Percentiles rank a stretch among this genome's conserved stretches.
These are phyloP conservation scores for Pulveroboletus ravenelii DNA, from an alignment of 768 basidiomycete species.

Conservation along the genomic window DNA sequence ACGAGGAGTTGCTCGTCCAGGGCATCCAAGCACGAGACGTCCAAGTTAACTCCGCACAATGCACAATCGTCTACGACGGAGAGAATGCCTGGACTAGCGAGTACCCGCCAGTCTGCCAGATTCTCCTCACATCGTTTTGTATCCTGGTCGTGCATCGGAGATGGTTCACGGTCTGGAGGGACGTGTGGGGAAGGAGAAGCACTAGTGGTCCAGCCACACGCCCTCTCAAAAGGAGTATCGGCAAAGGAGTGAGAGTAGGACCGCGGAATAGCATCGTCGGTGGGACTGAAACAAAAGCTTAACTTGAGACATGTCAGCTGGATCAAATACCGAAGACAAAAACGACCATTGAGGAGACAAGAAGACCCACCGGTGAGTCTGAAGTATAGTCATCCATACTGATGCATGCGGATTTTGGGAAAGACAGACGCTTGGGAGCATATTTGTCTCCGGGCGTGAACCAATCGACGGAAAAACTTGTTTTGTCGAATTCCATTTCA, in stretches of 20 bases:
- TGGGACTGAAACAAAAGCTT: conserved; percentile 21
- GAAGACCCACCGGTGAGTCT: conserved; percentile 23
- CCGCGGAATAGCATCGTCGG: conserved; percentile 7
- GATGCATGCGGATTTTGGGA: conserved; percentile 32
- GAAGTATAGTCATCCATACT: conserved; percentile 30
- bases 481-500: conserved; percentile 31
- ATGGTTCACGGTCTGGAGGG: conserved; percentile 2
- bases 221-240: conserved; percentile 11
- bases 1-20: conserved; percentile 39
- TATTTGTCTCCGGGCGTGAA: conserved; percentile 28
- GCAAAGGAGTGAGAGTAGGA: conserved; percentile 15
- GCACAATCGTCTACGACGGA: conserved; percentile 23
- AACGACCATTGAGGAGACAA: background rate
- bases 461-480: conserved; percentile 30
- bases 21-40: conserved; percentile 32
- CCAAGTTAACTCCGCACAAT: conserved; percentile 31
- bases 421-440: conserved; percentile 26
- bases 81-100: conserved; percentile 5
- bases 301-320: conserved; percentile 16
- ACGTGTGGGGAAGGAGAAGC: conserved; percentile 12
- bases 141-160: conserved; percentile 6
- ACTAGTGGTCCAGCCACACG: conserved; percentile 20
- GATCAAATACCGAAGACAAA: background rate
- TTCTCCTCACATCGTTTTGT: conserved; percentile 3
- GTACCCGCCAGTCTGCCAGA: background rate